A percentile compares a stretch with the other conserved stretches of the same genome.
These are phyloP conservation scores for Chaetomium globosum DNA, from an alignment of 2,329 filamentous ascomycete species.

Conservation along the genomic window DNA sequence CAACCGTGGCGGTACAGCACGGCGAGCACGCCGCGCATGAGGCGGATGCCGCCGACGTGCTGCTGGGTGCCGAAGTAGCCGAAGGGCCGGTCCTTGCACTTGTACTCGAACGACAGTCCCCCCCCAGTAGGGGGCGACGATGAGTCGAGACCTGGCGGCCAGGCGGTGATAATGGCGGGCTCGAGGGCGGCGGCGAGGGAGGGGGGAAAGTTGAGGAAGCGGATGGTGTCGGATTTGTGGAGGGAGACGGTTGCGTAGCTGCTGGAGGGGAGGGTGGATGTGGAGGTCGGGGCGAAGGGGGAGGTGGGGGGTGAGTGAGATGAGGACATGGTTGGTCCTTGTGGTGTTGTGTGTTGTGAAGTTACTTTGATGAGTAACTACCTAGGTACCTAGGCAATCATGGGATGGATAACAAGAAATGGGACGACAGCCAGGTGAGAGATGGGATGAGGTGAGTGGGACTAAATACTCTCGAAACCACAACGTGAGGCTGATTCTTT, in stretches of 20 bases:
- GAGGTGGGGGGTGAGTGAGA: not conserved
- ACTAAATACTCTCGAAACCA: not conserved
- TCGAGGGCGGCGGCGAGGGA: slow-evolving; percentile 28
- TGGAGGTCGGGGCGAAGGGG: not conserved
- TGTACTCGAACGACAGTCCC: slow-evolving; percentile 33
- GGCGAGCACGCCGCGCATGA: slow-evolving; percentile 35
- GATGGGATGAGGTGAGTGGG: not conserved
- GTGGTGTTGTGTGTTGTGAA: not conserved
- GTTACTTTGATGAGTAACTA: not conserved
- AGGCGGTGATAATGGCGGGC: slow-evolving; percentile 31
- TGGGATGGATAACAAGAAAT: not conserved
- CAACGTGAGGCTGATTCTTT: not conserved
- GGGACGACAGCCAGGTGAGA: not conserved
- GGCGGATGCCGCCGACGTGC: slow-evolving; percentile 29
- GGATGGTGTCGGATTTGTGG: slow-evolving; percentile 34
- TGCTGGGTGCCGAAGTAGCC: slow-evolving; percentile 26
- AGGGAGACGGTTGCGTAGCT: slow-evolving; percentile 35
- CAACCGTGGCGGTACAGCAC: slow-evolving; percentile 32
- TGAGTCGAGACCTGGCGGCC: slow-evolving; percentile 35
- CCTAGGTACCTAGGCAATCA: not conserved
- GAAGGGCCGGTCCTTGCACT: slow-evolving; percentile 33
- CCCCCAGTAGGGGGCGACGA: not conserved
- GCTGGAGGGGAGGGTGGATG: not conserved
- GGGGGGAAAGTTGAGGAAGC: slow-evolving; percentile 36
- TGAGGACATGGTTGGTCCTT: slow-evolving; percentile 6